Evolutionary conservation across 179 eudicot species (phyloP).

Genomic region (Gypsophila paniculata): DNA sequence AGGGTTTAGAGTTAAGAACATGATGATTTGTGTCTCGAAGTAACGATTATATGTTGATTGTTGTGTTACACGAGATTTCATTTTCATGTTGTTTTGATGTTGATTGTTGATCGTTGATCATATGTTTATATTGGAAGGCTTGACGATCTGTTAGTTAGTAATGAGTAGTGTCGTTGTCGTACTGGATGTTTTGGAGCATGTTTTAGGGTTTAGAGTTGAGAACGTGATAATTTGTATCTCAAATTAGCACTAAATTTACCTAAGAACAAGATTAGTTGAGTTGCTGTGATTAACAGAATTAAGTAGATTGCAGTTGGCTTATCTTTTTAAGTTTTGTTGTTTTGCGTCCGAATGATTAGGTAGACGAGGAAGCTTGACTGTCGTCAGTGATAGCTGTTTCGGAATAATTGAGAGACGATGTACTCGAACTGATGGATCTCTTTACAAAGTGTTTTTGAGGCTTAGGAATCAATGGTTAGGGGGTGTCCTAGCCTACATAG

Average conservation of each 20-base stretch:
- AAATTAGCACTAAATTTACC: conserved; percentile 3
- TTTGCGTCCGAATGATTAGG: not conserved
- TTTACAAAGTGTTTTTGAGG: not conserved
- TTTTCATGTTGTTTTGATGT: no score
- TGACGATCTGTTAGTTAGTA: no score
- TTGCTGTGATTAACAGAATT: not conserved
- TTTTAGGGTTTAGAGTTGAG: not conserved
- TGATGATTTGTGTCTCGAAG: no score
- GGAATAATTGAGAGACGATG: not conserved
- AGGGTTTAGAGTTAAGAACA: no score
- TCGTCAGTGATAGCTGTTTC: not conserved
- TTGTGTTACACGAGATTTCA: no score
- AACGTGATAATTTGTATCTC: not conserved
- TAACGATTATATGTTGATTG: no score
- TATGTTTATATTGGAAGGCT: no score
- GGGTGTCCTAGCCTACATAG: not conserved
- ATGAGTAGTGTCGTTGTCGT: no score
- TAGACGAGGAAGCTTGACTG: not conserved
- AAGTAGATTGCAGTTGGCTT: not conserved
- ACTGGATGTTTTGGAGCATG: not conserved
- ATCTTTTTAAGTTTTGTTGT: not conserved
- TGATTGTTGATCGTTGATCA: no score
- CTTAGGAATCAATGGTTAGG: not conserved
- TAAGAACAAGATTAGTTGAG: not conserved
- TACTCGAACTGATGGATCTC: not conserved